Conservation (phyloP, 2,329 filamentous ascomycete species). For the Thielaviopsis musarum region DNA sequence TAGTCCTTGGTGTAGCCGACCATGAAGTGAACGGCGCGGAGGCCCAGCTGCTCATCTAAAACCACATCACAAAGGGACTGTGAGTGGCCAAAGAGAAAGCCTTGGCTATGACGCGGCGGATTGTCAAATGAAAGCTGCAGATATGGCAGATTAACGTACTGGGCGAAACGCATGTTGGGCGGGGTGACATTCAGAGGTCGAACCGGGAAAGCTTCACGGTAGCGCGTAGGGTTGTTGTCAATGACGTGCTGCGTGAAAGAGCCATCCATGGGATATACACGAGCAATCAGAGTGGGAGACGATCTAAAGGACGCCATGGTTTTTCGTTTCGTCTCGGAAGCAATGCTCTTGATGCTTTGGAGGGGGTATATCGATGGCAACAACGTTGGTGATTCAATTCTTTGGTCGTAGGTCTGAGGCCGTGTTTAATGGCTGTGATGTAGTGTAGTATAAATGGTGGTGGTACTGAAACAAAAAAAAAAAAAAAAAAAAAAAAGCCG, state of each 20-base stretch:
- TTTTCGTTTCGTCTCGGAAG: neutral
- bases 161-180: neutral
- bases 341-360: neutral
- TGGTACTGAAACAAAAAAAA: neutral
- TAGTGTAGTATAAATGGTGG: neutral
- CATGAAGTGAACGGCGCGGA: slow-evolving; percentile 1
- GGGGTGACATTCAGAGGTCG: neutral
- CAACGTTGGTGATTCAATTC: too few species aligned
- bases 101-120: slow-evolving; percentile 1
- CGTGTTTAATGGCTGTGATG: too few species aligned
- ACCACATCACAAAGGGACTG: neutral
- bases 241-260: neutral
- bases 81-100: slow-evolving; percentile 1
- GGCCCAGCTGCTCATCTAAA: neutral
- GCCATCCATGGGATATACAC: neutral
- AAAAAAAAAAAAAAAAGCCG: neutral
- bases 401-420: too few species aligned
- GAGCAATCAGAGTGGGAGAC: neutral
- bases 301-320: neutral
- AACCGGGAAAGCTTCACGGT: neutral
- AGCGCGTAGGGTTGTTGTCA: neutral
- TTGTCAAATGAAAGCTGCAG: neutral
- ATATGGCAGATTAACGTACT: neutral
- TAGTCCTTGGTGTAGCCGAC: slow-evolving; percentile 1
- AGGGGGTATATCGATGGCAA: too few species aligned